Percentiles rank a stretch among this genome's conserved stretches.
phyloP scores from a whole-genome alignment of 2,329 filamentous ascomycete genomes.

The Epichloe baconii region DNA sequence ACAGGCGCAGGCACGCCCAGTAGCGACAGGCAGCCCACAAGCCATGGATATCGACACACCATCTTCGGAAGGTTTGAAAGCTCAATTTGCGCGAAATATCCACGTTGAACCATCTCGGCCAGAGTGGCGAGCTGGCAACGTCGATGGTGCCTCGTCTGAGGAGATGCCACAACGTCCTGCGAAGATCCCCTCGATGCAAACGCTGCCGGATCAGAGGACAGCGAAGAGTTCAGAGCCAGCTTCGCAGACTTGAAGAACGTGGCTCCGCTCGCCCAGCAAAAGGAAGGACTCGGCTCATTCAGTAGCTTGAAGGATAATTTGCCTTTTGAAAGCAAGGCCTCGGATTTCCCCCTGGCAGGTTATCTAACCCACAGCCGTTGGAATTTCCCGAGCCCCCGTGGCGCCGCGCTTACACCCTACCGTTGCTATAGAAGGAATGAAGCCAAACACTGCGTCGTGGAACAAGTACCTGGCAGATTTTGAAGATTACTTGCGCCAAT shows the following conservation, averaged over 20 bases:
- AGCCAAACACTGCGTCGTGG: constrained; percentile 31
- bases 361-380: constrained; percentile 22
- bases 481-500: constrained; percentile 38
- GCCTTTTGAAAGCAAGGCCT: constrained; percentile 41
- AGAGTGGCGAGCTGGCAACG: constrained; percentile 44
- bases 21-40: constrained; percentile 33
- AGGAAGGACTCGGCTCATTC: constrained; percentile 38
- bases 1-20: constrained; percentile 12
- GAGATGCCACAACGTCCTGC: constrained; percentile 8
- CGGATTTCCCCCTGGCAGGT: constrained; percentile 26
- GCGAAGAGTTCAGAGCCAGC: constrained; percentile 39
- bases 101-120: constrained; percentile 44
- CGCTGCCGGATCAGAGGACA: constrained; percentile 40
- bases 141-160: constrained; percentile 15
- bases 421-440: constrained; percentile 29
- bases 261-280: constrained; percentile 37
- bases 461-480: constrained; percentile 40
- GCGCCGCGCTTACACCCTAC: constrained; percentile 35
- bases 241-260: constrained; percentile 43
- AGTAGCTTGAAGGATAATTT: constrained; percentile 42
- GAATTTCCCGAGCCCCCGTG: constrained; percentile 34
- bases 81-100: constrained; percentile 33
- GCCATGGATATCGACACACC: constrained; percentile 56
- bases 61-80: constrained; percentile 13
- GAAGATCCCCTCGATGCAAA: constrained; percentile 19